Base-by-base conservation (phyloP, 768 basidiomycete genomes). In the Hydnum rufescens region DNA sequence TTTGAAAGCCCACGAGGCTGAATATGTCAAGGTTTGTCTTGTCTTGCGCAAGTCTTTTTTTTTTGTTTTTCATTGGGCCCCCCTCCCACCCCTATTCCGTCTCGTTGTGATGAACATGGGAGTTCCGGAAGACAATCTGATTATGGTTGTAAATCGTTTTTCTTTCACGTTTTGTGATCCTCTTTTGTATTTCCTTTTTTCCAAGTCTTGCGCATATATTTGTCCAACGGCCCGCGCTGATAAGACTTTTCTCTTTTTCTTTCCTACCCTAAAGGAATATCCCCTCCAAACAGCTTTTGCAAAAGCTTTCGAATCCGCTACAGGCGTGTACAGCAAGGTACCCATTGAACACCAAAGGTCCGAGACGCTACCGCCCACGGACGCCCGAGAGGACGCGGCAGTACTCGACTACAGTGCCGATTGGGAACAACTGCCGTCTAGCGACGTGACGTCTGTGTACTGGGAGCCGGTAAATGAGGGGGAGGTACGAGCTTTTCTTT, bases 181-280 rank as follows among this genome's bases (percentile, higher is more conserved):
- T n/a, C n/a, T n/a, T n/a, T n/a, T n/a, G n/a, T n/a, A n/a, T n/a
- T n/a, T n/a, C n/a, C n/a, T n/a, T n/a, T n/a, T n/a, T n/a, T n/a
- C n/a, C n/a, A n/a, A n/a, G n/a, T n/a, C n/a, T n/a, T n/a, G n/a
- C n/a, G n/a, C n/a, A 59, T 58, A 60, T 61, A 90, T 92, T 92
- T 90, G 86, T 92, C 85, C 87, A 87, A 65, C 80, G 86, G 86
- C 86, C 57, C 57, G 64, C 67, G 74, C 84, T 83, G 81, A 85
- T 84, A 76, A 68, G 76, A 59, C 54, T 52, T 58, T 53, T 68
- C 64, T 62, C 64, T 67, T 65, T 67, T 64, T 66, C 8, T 65
- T 66, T 32, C 31, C 54, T 55, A 55, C 52, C 46, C 49, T 23
- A 50, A 51, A 28, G 32, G 70, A 68, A 34, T 76, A 76, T 60